These are phyloP conservation scores for Silene conica DNA, from an alignment of 148 eudicot genomes.

Conservation along the genomic window DNA sequence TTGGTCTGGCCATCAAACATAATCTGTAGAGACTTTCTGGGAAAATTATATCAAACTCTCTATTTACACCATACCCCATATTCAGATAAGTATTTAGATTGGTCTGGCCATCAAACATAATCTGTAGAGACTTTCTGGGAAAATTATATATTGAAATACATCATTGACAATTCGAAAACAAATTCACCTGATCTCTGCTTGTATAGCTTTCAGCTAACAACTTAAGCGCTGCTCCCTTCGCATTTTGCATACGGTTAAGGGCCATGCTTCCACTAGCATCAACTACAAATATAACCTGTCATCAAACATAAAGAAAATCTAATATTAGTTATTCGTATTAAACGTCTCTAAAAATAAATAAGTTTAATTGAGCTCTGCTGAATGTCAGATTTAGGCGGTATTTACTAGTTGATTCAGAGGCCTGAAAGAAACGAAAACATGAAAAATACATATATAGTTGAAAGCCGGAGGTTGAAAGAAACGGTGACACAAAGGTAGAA, in stretches of 20 bases:
- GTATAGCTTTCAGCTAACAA: conserved; percentile 96
- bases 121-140: neutral
- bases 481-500: conserved; percentile 7
- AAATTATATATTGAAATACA: no score
- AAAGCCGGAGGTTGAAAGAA: neutral
- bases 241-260: conserved; percentile 96
- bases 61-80: neutral
- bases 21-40: neutral
- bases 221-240: conserved; percentile 96
- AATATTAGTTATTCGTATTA: neutral
- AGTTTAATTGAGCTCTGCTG: no score
- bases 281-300: conserved; percentile 88
- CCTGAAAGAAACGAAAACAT: neutral
- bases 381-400: no score
- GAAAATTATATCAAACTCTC: neutral
- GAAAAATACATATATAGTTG: neutral
- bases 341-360: neutral
- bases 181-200: conserved; percentile 92
- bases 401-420: no score
- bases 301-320: conserved; percentile 6
- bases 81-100: neutral
- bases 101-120: neutral
- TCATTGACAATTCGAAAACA: neutral
- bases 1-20: neutral
- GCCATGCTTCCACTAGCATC: conserved; percentile 99